Evolutionary conservation across 169 alveolate species (phyloP).

Genomic region (Eimeria brunetti): DNA sequence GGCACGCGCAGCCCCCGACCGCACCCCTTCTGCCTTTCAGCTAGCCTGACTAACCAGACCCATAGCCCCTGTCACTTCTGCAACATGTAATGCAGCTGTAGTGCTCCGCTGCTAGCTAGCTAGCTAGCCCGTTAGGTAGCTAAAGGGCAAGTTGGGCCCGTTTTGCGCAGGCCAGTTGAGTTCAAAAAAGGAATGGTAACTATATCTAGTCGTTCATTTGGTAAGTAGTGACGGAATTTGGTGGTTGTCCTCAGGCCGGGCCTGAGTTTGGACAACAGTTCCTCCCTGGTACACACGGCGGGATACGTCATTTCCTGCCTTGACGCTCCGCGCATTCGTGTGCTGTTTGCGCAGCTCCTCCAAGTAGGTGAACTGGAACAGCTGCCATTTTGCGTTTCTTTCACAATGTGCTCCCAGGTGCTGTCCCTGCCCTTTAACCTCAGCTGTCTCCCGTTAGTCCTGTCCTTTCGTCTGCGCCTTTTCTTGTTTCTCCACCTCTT

Average conservation of each 20-base stretch:
- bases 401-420: neutral
- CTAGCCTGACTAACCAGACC: neutral
- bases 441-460: neutral
- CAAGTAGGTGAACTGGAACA: constrained; percentile 11
- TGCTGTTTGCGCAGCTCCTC: constrained; percentile 31
- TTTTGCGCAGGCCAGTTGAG: neutral
- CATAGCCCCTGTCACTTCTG: neutral
- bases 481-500: neutral
- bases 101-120: neutral
- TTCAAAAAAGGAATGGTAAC: neutral
- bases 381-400: neutral
- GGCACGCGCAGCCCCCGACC: neutral
- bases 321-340: constrained; percentile 56
- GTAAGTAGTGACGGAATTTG: neutral
- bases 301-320: constrained; percentile 58
- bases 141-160: neutral
- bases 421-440: neutral
- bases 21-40: neutral
- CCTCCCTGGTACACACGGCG: constrained; percentile 35
- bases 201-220: too few species aligned
- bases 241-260: constrained; percentile 24
- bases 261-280: constrained; percentile 56
- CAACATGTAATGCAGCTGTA: neutral
- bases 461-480: neutral
- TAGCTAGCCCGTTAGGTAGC: neutral